Evolutionary conservation across 2,329 filamentous ascomycete species (phyloP).

Genomic region (Colletotrichum lupini): DNA sequence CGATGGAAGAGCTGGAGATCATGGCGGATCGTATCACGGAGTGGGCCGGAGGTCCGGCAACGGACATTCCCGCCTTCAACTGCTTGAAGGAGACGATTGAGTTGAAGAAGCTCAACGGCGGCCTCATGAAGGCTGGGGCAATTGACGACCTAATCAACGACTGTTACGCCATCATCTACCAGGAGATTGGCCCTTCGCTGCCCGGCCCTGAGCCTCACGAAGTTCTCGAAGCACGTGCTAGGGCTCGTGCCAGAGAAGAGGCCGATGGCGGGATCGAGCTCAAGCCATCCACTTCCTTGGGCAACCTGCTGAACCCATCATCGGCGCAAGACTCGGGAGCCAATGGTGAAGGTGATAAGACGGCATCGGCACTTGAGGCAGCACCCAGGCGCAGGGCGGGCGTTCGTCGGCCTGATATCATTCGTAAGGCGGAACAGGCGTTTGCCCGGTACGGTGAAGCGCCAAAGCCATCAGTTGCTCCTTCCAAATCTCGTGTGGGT

Average conservation of each 20-base stretch:
- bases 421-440: slow-evolving; percentile 71
- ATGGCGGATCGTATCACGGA: slow-evolving; percentile 64
- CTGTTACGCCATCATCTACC: slow-evolving; percentile 83
- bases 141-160: slow-evolving; percentile 97
- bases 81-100: slow-evolving; percentile 70
- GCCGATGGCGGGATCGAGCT: slow-evolving; percentile 49
- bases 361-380: slow-evolving; percentile 49
- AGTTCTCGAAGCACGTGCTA: slow-evolving; percentile 57
- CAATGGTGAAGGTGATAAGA: slow-evolving; percentile 52
- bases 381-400: slow-evolving; percentile 55
- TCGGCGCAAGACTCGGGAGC: slow-evolving; percentile 51
- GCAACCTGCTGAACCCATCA: slow-evolving; percentile 55
- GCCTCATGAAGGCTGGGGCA: slow-evolving; percentile 83
- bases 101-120: slow-evolving; percentile 80
- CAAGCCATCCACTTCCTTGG: slow-evolving; percentile 51
- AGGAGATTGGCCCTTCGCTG: slow-evolving; percentile 71
- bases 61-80: slow-evolving; percentile 56
- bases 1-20: slow-evolving; percentile 68
- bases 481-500: slow-evolving; percentile 60
- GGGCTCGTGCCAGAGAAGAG: slow-evolving; percentile 53
- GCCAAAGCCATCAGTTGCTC: slow-evolving; percentile 49
- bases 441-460: slow-evolving; percentile 62
- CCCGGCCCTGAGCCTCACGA: slow-evolving; percentile 60
- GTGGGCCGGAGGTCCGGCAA: slow-evolving; percentile 59
- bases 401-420: slow-evolving; percentile 66